phyloP scores from a whole-genome alignment of 2,329 filamentous ascomycete genomes.

The Phialophora chinensis region DNA sequence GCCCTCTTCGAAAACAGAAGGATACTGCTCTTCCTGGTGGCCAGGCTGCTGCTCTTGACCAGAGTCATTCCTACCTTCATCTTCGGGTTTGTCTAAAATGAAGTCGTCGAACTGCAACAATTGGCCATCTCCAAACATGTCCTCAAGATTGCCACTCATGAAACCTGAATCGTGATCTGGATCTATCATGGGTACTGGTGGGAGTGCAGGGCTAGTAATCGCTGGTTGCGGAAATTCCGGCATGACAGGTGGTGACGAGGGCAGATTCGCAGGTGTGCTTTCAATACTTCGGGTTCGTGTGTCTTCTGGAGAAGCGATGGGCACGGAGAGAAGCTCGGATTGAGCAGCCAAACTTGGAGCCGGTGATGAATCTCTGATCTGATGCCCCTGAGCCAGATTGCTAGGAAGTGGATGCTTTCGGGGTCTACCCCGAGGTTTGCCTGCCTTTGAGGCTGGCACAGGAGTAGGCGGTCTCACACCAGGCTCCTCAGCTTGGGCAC shows the following conservation, averaged over 20 bases:
- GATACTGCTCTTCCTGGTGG: constrained; percentile 3
- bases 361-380: constrained; percentile 52
- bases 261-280: constrained; percentile 79
- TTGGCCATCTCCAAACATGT: constrained; percentile 36
- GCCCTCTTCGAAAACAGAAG: constrained; percentile 36
- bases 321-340: constrained; percentile 51
- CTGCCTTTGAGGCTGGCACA: constrained; percentile 43
- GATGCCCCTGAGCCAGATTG: constrained; percentile 68
- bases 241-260: constrained; percentile 86
- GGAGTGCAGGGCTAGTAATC: constrained; percentile 79
- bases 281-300: constrained; percentile 57
- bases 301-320: constrained; percentile 57
- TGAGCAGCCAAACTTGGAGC: constrained; percentile 51
- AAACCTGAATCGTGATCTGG: constrained; percentile 74
- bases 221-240: constrained; percentile 53
- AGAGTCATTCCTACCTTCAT: constrained; percentile 12
- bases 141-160: constrained; percentile 76
- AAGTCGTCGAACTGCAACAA: constrained; percentile 39
- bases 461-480: constrained; percentile 55
- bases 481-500: constrained; percentile 49
- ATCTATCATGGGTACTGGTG: constrained; percentile 58
- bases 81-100: constrained; percentile 32
- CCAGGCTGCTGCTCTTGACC: constrained; percentile 11
- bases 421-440: constrained; percentile 35
- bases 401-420: constrained; percentile 44